Evolutionary conservation across 768 basidiomycete species (phyloP).

Genomic region (Tylopilus balloui): DNA sequence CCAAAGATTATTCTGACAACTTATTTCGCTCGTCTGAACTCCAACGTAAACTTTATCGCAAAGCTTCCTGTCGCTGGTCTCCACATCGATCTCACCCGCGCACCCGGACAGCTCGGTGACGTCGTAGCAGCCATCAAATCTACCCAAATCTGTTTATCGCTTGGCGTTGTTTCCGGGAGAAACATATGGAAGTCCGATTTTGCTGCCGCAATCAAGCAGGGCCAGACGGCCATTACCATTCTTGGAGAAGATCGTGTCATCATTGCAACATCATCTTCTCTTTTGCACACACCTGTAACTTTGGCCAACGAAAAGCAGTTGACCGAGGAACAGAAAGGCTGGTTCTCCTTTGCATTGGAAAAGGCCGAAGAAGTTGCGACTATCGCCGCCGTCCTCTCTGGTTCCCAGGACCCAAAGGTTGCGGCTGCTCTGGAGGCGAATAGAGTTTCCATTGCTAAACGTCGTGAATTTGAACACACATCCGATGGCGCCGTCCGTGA

Average conservation of each 20-base stretch:
- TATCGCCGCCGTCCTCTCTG: slow-evolving; percentile 81
- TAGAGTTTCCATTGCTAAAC: slow-evolving; percentile 84
- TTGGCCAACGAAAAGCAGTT: slow-evolving; percentile 90
- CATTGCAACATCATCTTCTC: slow-evolving; percentile 93
- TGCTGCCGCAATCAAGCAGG: slow-evolving; percentile 71
- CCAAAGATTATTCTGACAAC: slow-evolving; percentile 94
- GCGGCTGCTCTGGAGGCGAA: slow-evolving; percentile 81
- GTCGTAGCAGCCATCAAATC: slow-evolving; percentile 80
- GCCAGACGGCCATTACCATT: slow-evolving; percentile 76
- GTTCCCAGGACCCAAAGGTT: slow-evolving; percentile 72
- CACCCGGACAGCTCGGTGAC: slow-evolving; percentile 80
- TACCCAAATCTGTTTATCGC: slow-evolving; percentile 77
- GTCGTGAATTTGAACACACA: slow-evolving; percentile 88
- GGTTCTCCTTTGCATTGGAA: slow-evolving; percentile 98
- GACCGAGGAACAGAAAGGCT: slow-evolving; percentile 84
- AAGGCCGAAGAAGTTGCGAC: slow-evolving; percentile 88
- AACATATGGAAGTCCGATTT: slow-evolving; percentile 99
- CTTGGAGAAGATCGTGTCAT: slow-evolving; percentile 88
- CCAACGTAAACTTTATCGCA: slow-evolving; percentile 81
- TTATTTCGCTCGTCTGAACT: slow-evolving; percentile 95
- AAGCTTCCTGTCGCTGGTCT: slow-evolving; percentile 92
- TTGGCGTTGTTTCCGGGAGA: slow-evolving; percentile 95
- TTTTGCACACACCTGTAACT: slow-evolving; percentile 97
- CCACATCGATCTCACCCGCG: slow-evolving; percentile 96
- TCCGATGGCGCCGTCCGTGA: slow-evolving; percentile 95